Percentiles rank a stretch among this genome's conserved stretches.
phyloP scores from a whole-genome alignment of 768 basidiomycete genomes.

The Pisolithus marmoratus region DNA sequence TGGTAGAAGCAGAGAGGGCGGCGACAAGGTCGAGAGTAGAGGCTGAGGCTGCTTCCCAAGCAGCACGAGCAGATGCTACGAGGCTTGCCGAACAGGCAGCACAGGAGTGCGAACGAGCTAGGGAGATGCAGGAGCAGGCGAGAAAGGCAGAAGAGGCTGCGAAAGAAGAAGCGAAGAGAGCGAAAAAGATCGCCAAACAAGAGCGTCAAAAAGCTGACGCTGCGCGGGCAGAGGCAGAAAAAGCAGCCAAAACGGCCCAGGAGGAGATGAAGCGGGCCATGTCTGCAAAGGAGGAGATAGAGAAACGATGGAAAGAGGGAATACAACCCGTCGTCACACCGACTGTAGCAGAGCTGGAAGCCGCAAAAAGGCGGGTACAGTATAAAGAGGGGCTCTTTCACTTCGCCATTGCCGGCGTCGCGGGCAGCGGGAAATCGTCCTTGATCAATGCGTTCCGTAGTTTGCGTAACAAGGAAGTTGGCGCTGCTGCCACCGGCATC shows the following conservation, averaged over 20 bases:
- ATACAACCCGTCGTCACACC: no score
- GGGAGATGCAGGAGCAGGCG: not conserved
- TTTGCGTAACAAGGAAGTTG: not conserved
- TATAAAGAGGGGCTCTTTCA: slow-evolving; percentile 17
- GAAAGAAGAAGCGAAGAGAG: no score
- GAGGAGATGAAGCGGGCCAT: not conserved
- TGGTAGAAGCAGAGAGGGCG: slow-evolving; percentile 1
- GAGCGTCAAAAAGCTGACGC: no score
- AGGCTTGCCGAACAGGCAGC: not conserved
- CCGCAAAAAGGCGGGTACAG: not conserved
- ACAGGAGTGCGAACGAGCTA: slow-evolving; percentile 4
- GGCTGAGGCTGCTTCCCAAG: slow-evolving; percentile 2
- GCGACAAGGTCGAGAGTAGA: not conserved
- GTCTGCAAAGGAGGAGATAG: slow-evolving; percentile 11
- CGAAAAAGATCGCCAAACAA: no score
- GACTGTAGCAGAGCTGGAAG: no score
- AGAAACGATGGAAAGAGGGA: slow-evolving; percentile 13
- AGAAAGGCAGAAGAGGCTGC: no score
- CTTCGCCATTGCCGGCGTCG: slow-evolving; percentile 22
- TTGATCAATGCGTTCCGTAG: not conserved
- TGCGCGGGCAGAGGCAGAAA: no score
- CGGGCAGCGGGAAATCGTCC: slow-evolving; percentile 4
- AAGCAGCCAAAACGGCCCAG: slow-evolving; percentile 5
- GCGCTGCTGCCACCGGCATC: not conserved
- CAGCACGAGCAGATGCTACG: slow-evolving; percentile 4